These are phyloP conservation scores for Phytophthora foliorum DNA, from an alignment of 352 stramenopile species.

Conservation along the genomic window DNA sequence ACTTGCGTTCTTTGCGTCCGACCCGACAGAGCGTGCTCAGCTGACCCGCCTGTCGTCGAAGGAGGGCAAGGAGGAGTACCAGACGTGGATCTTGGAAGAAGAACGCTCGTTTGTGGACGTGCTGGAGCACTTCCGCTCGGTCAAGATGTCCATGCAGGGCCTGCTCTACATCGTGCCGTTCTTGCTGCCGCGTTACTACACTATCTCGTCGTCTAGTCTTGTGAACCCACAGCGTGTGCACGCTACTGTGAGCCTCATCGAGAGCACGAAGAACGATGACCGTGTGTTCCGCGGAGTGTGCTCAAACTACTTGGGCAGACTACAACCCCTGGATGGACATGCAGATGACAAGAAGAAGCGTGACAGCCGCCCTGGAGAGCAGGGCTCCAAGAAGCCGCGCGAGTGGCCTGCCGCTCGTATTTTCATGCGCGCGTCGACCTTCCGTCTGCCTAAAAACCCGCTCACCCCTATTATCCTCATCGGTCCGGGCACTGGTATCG, in stretches of 20 bases:
- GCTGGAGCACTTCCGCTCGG: slow-evolving; percentile 79
- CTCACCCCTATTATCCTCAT: slow-evolving; percentile 95
- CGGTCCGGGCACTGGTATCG: slow-evolving; percentile 97
- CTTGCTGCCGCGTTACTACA: slow-evolving; percentile 97
- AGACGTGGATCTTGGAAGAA: slow-evolving; percentile 92
- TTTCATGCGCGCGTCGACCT: slow-evolving; percentile 96
- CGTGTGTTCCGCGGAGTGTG: slow-evolving; percentile 95
- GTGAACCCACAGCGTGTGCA: slow-evolving; percentile 94
- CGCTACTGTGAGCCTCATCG: slow-evolving; percentile 95
- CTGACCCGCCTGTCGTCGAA: slow-evolving; percentile 71
- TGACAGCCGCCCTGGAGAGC: slow-evolving; percentile 74
- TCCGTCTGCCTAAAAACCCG: slow-evolving; percentile 92
- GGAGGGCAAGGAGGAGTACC: slow-evolving; percentile 96
- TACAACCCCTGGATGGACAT: slow-evolving; percentile 58
- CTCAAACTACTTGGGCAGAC: slow-evolving; percentile 91
- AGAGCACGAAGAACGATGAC: slow-evolving; percentile 76
- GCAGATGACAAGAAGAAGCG: slow-evolving; percentile 74
- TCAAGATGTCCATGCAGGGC: slow-evolving; percentile 77
- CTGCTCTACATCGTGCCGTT: slow-evolving; percentile 94
- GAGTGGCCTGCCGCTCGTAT: slow-evolving; percentile 86
- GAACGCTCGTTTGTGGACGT: slow-evolving; percentile 94
- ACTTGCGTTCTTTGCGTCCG: slow-evolving; percentile 80
- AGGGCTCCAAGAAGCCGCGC: slow-evolving; percentile 72
- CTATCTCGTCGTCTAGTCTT: slow-evolving; percentile 96
- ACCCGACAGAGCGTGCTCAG: slow-evolving; percentile 59